Evolutionary conservation across 2,329 filamentous ascomycete species (phyloP).

Genomic region (Verticillium nonalfalfae): DNA sequence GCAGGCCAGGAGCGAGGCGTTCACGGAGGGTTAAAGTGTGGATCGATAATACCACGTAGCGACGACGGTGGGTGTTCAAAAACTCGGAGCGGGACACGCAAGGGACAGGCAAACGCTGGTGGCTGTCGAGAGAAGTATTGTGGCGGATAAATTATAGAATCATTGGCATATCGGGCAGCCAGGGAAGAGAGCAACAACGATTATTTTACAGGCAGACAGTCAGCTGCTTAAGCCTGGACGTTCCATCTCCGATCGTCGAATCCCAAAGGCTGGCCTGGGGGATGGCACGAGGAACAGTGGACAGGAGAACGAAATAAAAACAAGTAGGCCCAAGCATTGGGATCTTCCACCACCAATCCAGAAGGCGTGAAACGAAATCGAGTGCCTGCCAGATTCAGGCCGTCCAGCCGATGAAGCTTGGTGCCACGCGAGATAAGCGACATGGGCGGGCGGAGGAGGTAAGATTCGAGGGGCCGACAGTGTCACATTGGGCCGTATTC

Average conservation of each 20-base stretch:
- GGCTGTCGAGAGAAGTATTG: not conserved
- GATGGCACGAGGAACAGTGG: not conserved
- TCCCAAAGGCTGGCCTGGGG: not conserved
- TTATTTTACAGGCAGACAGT: not conserved
- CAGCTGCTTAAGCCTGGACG: not conserved
- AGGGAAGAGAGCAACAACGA: not conserved
- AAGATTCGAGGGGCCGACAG: not conserved
- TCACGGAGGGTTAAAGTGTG: conserved; percentile 25
- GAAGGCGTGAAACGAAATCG: not conserved
- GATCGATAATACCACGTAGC: not conserved
- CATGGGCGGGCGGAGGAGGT: not conserved
- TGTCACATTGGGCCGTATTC: not conserved
- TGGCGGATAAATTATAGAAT: not conserved
- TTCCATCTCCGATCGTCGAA: not conserved
- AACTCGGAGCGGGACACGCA: conserved; percentile 3
- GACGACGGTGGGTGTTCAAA: not conserved
- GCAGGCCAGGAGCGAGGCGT: conserved; percentile 34
- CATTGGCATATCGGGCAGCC: not conserved
- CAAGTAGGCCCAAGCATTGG: not conserved
- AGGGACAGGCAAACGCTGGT: not conserved
- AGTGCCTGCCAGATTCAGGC: not conserved
- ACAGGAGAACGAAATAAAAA: not conserved
- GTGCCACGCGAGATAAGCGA: not conserved
- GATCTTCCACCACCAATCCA: not conserved
- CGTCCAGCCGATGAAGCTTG: not conserved